Conservation (phyloP, 805 yeast species). For the Clavispora vitiphila region DNA sequence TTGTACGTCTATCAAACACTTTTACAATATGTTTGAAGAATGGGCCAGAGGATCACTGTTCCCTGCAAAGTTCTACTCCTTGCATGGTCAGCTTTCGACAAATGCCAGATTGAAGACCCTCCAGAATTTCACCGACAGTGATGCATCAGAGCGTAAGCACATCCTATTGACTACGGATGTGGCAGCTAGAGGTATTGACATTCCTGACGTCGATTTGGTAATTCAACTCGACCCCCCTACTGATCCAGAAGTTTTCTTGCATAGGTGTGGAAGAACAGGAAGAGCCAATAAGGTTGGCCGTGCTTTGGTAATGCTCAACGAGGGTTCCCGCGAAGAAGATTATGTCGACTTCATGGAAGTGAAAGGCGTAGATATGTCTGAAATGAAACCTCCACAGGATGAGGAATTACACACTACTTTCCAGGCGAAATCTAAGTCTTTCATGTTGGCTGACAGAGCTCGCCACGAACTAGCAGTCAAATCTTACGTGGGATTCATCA, state of each 20-base stretch:
- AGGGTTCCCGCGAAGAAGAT: constrained; percentile 72
- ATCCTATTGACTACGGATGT: constrained; percentile 91
- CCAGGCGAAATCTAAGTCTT: constrained; percentile 31
- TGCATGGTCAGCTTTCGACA: constrained; percentile 90
- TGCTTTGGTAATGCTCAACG: constrained; percentile 68
- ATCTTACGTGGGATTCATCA: constrained; percentile 77
- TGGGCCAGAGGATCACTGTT: constrained; percentile 28
- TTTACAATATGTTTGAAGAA: constrained; percentile 50
- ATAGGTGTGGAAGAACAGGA: constrained; percentile 94
- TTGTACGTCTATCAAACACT: constrained; percentile 76
- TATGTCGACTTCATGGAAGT: constrained; percentile 78
- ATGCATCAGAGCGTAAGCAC: constrained; percentile 37
- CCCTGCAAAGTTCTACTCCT: constrained; percentile 48
- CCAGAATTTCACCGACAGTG: constrained; percentile 50
- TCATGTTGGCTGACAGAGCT: constrained; percentile 69
- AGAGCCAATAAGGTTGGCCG: constrained; percentile 82
- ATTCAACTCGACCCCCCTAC: constrained; percentile 94
- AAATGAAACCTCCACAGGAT: constrained; percentile 24
- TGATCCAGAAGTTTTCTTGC: constrained; percentile 86
- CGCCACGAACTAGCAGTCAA: constrained; percentile 77
- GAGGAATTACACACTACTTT: constrained; percentile 24
- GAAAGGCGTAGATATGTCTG: constrained; percentile 48
- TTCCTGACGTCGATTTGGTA: constrained; percentile 90
- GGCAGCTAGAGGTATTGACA: constrained; percentile 96
- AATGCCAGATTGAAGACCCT: constrained; percentile 73